Base-by-base conservation (phyloP, 805 yeast species). In the Ascoidea tarda region DNA sequence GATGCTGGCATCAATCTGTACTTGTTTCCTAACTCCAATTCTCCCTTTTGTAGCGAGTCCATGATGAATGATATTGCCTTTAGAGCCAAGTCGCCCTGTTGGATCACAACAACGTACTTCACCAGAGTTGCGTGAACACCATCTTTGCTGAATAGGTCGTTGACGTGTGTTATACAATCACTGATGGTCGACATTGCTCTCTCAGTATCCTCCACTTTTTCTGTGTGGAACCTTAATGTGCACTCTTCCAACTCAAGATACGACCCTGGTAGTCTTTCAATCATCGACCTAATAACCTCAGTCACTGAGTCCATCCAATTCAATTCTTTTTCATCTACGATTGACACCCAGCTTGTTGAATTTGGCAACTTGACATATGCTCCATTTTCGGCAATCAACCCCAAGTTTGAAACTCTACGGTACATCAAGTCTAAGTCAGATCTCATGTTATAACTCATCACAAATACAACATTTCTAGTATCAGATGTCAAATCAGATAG, bases 301-400 rank as follows among this genome's bases (percentile, higher is more conserved):
- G 69, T 63, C 6, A 84, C 79, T 45, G 77, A 73, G 2, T 74
- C 73, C 64, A 81, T 73, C 89, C 91, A 84, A 16, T 69, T 69
- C 57, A 74, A 66, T 52, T 72, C 70, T 33, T 71, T 76, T 55
- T 78, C 78, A 53, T 78, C 77, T 33, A 79, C 78, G 28, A 84
- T 70, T 1, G 84, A 73, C 49, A 76, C 66, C 95, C 95, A 87
- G 10, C 70, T 66, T 66, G 32, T 69, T 58, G 63, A 60, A 21
- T 77, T 73, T 14, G 75, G 74, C 16, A 79, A 60, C 63, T 77
- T 81, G 42, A 91, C 73, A 60, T 77, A 87, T 0, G 88, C 95
- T 45, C 98, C 98, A 62, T 84, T 82, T 65, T 90, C 98, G 1
- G 96, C 95, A 57, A 91, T 81, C 51, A 91, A 70, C 0, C 97